Conservation (phyloP, 306 rosid species). For the Rubus parviflorus region DNA sequence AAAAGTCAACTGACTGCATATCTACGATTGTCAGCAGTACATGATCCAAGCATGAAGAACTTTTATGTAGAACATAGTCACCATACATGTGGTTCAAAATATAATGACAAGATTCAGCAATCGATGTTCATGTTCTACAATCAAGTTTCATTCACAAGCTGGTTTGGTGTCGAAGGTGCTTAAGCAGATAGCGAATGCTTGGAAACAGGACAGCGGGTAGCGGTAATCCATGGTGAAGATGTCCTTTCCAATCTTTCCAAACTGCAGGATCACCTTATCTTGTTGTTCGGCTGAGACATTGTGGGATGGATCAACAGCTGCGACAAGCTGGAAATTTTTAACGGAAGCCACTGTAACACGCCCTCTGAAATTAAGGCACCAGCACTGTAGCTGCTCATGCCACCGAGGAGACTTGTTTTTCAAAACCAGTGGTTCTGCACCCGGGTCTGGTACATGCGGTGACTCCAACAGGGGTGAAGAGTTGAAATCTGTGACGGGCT, state of each 20-base stretch:
- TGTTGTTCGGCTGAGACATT: conserved; percentile 60
- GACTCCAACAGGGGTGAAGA: conserved; percentile 33
- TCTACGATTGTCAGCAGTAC: conserved; percentile 4
- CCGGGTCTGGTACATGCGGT: conserved; percentile 23
- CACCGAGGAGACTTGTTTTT: conserved; percentile 87
- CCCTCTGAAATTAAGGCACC: conserved; percentile 90
- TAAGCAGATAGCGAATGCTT: conserved; percentile 83
- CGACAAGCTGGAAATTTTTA: conserved; percentile 86
- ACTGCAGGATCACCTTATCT: conserved; percentile 79
- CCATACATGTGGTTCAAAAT: conserved; percentile 10
- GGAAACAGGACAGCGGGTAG: conserved; percentile 88
- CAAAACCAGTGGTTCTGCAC: conserved; percentile 51
- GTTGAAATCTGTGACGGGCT: conserved; percentile 32
- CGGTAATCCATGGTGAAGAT: conserved; percentile 90
- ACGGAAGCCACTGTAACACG: conserved; percentile 92
- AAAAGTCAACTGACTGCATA: background rate
- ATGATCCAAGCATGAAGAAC: conserved; percentile 7
- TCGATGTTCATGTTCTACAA: conserved; percentile 25
- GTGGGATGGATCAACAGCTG: conserved; percentile 64
- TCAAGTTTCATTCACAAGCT: conserved; percentile 60
- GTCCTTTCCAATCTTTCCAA: conserved; percentile 87
- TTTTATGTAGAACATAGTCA: conserved; percentile 1
- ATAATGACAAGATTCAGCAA: conserved; percentile 18
- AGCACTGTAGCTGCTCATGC: conserved; percentile 91
- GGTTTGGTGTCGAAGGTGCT: conserved; percentile 92